Evolutionary conservation across 768 basidiomycete genomes (phyloP).

Genomic region (Termitomyces bulborhizus): DNA sequence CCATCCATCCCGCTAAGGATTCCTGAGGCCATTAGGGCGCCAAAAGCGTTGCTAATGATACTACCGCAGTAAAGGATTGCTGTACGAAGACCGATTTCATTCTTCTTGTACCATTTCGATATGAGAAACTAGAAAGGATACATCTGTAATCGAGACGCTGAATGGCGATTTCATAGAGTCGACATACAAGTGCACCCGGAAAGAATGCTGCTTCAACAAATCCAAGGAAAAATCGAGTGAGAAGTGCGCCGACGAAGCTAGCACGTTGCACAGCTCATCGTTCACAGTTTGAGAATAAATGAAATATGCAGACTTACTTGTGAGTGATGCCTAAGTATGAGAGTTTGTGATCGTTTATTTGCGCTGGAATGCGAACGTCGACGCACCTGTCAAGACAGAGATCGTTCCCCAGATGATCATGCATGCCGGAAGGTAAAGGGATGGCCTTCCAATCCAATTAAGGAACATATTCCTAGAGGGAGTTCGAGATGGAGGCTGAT

Average conservation of each 20-base stretch:
- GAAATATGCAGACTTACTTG: constrained; percentile 9
- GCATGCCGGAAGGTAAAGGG: constrained; percentile 54
- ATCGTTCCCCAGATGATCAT: constrained; percentile 64
- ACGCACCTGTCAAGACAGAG: constrained; percentile 42
- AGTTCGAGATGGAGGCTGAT: neutral
- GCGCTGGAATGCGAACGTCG: neutral
- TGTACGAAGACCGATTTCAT: constrained; percentile 64
- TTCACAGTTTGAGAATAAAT: neutral
- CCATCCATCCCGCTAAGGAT: constrained; percentile 72
- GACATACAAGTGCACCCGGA: constrained; percentile 50
- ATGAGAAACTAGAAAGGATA: constrained; percentile 37
- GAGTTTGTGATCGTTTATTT: neutral
- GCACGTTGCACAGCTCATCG: neutral
- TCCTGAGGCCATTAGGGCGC: constrained; percentile 69
- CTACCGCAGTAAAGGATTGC: constrained; percentile 67
- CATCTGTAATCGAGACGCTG: neutral
- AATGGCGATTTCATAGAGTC: constrained; percentile 1
- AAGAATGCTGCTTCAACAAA: constrained; percentile 70
- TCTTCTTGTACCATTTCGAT: constrained; percentile 69
- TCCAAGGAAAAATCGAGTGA: constrained; percentile 73
- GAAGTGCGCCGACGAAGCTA: constrained; percentile 59
- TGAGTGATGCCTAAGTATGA: constrained; percentile 13
- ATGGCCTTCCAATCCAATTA: constrained; percentile 56
- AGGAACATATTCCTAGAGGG: constrained; percentile 59
- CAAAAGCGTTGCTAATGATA: constrained; percentile 78